A percentile compares a stretch with the other conserved stretches of the same genome.
phyloP scores from a whole-genome alignment of 257 asterid species.

The Fraxinus cuspidata region DNA sequence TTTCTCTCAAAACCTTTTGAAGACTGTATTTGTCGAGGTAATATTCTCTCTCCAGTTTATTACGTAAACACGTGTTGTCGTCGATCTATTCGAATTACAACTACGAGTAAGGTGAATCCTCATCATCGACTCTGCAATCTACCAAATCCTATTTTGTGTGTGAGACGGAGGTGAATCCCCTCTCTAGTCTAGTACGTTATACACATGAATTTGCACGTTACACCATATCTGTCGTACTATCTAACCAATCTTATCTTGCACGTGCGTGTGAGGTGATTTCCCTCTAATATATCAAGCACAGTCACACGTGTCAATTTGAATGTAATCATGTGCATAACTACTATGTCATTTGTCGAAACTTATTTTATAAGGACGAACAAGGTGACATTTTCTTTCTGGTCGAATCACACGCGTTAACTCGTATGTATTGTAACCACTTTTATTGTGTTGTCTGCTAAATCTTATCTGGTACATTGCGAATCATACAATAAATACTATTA shows the following conservation, averaged over 20 bases:
- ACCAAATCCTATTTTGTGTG: background rate
- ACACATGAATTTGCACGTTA: background rate
- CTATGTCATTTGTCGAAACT: background rate
- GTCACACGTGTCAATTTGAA: background rate
- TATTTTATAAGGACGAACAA: no score
- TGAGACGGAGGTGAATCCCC: background rate
- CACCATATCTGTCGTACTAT: no score
- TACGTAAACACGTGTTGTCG: no score
- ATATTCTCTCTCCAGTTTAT: background rate
- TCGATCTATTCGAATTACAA: no score
- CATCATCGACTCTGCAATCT: background rate
- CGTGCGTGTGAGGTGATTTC: background rate
- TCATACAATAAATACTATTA: no score
- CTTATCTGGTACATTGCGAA: background rate
- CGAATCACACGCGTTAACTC: background rate
- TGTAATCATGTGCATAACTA: no score
- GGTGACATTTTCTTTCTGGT: no score
- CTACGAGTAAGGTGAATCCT: background rate
- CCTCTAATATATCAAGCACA: background rate
- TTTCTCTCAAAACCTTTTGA: conserved; percentile 54
- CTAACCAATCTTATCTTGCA: background rate
- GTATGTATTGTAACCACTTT: background rate
- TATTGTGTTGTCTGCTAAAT: background rate
- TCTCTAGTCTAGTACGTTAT: background rate
- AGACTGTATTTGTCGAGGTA: conserved; percentile 69